Evolutionary conservation across 2,329 filamentous ascomycete species (phyloP).

Genomic region (Seiridium unicorne): DNA sequence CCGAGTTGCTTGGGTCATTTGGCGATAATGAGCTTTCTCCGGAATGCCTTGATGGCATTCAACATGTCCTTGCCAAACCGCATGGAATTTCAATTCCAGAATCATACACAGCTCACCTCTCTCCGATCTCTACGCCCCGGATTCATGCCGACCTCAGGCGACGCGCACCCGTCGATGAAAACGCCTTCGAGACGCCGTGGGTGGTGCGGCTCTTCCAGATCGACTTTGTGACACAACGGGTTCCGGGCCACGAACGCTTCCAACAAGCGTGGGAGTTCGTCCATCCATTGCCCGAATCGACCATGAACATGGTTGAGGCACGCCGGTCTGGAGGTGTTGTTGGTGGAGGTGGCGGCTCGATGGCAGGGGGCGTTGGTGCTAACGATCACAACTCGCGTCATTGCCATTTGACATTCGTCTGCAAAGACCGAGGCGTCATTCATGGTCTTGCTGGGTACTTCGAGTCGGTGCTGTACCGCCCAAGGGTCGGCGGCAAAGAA

Average conservation of each 20-base stretch:
- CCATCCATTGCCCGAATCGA: conserved; percentile 65
- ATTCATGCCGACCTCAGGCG: conserved; percentile 77
- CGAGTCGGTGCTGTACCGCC: conserved; percentile 86
- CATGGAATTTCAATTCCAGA: conserved; percentile 91
- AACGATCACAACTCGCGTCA: conserved; percentile 92
- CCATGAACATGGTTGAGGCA: conserved; percentile 53
- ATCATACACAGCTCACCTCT: conserved; percentile 90
- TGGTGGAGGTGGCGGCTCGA: conserved; percentile 68
- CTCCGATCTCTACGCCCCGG: conserved; percentile 86
- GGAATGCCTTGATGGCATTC: conserved; percentile 93
- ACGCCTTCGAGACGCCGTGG: conserved; percentile 87
- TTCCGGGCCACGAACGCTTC: conserved; percentile 60
- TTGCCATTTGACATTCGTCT: conserved; percentile 75
- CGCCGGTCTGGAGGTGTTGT: conserved; percentile 63
- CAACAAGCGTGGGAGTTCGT: conserved; percentile 78
- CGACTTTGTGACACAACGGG: conserved; percentile 74
- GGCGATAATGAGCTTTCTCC: conserved; percentile 96
- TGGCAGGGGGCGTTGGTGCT: conserved; percentile 72
- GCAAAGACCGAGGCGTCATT: conserved; percentile 75
- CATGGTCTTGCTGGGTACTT: conserved; percentile 95
- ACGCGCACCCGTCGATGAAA: conserved; percentile 58
- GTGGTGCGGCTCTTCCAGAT: conserved; percentile 90
- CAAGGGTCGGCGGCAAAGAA: conserved; percentile 31
- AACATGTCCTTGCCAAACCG: conserved; percentile 74
- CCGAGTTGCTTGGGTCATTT: conserved; percentile 91